Conservation (phyloP, 306 rosid genomes). For the Glycine tomentella region DNA sequence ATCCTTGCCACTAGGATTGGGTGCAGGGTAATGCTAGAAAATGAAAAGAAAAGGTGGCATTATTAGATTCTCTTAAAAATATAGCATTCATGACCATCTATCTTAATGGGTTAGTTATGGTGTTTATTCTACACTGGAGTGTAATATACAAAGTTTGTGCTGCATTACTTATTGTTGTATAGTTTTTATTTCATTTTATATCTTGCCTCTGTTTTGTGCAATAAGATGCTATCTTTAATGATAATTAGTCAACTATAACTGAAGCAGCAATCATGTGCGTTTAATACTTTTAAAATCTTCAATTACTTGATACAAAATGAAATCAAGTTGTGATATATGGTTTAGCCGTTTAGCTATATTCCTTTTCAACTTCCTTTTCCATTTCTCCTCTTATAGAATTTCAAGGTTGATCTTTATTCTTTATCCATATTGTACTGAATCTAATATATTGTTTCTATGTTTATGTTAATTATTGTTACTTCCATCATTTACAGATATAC, state of each 20-base stretch:
- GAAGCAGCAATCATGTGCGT: neutral
- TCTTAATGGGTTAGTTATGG: conserved; percentile 2
- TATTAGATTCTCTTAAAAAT: conserved; percentile 13
- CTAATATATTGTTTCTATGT: neutral
- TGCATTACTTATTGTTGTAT: neutral
- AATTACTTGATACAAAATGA: neutral
- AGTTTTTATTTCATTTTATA: conserved; percentile 6
- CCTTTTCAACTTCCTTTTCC: conserved; percentile 31
- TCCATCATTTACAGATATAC: conserved; percentile 21
- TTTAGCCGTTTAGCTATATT: neutral
- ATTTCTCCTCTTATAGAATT: conserved; percentile 7
- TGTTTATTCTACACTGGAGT: conserved; percentile 14
- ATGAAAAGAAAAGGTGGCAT: neutral
- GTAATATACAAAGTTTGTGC: neutral
- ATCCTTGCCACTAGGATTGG: neutral
- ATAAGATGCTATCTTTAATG: conserved; percentile 35
- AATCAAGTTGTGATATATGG: conserved; percentile 31
- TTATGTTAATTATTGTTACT: conserved; percentile 32
- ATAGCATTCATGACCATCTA: neutral
- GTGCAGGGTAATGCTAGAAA: conserved; percentile 13
- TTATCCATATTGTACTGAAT: conserved; percentile 12
- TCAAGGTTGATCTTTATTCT: conserved; percentile 7
- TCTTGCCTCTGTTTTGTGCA: conserved; percentile 13
- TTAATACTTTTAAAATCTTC: neutral
- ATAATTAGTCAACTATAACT: neutral